Base-by-base conservation (phyloP, 169 alveolate species). In the Plasmodium cynomolgi region DNA sequence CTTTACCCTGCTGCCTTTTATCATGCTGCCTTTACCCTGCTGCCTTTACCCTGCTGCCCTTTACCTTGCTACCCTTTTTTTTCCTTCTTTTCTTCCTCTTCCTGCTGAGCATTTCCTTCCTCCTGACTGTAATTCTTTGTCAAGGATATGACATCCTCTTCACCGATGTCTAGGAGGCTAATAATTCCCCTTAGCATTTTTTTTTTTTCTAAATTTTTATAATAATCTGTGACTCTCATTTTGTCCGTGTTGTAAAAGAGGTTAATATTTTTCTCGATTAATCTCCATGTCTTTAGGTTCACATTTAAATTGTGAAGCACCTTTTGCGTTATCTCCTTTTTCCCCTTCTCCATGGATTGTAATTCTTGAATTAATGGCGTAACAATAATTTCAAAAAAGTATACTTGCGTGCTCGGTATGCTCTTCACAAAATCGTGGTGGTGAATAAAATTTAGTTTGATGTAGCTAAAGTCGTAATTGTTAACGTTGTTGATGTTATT, bases 181-280 rank as follows among this genome's bases (percentile, higher is more conserved):
- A 88, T 88, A 74, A 68, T 68, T 29, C 94, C 94, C 74, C 94
- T 88, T 62, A 88, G 50, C 62, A 88, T 58, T 81, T 88, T 79
- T 58, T 88, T 79, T 34, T 88, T 88, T 68, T 88, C 94, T 80
- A 88, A 56, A 79, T 88, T 88, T 50, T 88, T 88, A 54, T 88
- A 88, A 68, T 88, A 88, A 88, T 88, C 94, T 15, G 94, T 88
- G 13, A 58, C 94, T 58, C 83, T 88, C 94, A 88, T 88, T 80
- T 88, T 88, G 13, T 88, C 94, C n/a, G 94, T 88, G n/a, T 88
- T 88, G 54, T 88, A 88, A 74, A 88, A 88, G 71, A 88, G 83
- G 50, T 88, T 88, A 29, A 88, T 88, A 88, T 88, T 88, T 80
- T 88, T 88, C 44, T 88, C 94, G 47, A 88, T 26, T 62, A 88